These are phyloP conservation scores for Colletotrichum acutatum DNA, from an alignment of 2,329 filamentous ascomycete species.

Conservation along the genomic window DNA sequence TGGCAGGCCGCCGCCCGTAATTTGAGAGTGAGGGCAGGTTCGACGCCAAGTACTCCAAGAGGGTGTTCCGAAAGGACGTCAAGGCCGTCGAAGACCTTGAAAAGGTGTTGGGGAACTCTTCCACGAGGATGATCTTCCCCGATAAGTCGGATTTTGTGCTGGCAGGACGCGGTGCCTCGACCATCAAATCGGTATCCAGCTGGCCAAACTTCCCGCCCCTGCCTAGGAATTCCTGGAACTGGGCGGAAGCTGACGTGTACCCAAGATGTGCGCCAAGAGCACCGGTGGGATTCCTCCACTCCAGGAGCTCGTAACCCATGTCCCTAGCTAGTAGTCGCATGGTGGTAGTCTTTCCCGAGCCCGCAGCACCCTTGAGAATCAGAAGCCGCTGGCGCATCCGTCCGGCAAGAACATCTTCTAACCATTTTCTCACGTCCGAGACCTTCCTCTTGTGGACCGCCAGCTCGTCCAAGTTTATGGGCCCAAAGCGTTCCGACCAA, in stretches of 20 bases:
- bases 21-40: constrained; percentile 67
- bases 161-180: constrained; percentile 18
- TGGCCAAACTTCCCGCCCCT: constrained; percentile 84
- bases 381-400: constrained; percentile 77
- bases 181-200: constrained; percentile 59
- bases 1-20: constrained; percentile 54
- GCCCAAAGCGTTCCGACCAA: constrained; percentile 89
- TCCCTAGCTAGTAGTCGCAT: constrained; percentile 80
- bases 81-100: constrained; percentile 72
- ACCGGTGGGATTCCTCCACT: constrained; percentile 88
- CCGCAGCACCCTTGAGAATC: constrained; percentile 89
- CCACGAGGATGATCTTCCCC: constrained; percentile 76
- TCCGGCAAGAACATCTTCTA: constrained; percentile 78
- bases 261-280: constrained; percentile 67
- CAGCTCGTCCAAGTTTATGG: constrained; percentile 80
- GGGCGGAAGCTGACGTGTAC: constrained; percentile 76
- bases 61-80: constrained; percentile 77
- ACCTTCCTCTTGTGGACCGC: constrained; percentile 97
- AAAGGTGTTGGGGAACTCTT: constrained; percentile 85
- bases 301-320: constrained; percentile 81
- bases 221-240: constrained; percentile 93
- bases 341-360: constrained; percentile 93
- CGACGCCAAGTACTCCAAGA: constrained; percentile 79
- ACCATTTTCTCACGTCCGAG: constrained; percentile 83
- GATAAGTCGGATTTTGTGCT: constrained; percentile 35